Evolutionary conservation across 169 alveolate genomes (phyloP).

Genomic region (Theileria annulata): DNA sequence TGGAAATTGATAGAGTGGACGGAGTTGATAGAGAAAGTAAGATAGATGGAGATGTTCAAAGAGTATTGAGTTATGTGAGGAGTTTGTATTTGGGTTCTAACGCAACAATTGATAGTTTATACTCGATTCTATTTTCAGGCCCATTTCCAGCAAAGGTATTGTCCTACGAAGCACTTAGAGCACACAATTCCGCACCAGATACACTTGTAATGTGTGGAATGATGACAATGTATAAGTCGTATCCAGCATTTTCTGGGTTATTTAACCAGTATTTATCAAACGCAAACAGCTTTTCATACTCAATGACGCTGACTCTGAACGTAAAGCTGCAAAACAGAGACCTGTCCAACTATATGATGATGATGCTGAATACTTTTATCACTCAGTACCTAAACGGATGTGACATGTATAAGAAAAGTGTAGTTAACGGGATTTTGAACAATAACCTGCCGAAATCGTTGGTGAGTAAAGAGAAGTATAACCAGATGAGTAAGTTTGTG

Average conservation of each 20-base stretch:
- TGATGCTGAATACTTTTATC: neutral
- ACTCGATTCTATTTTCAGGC: neutral
- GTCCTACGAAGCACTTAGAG: slow-evolving; percentile 8
- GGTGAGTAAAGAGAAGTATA: slow-evolving; percentile 4
- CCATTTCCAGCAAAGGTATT: neutral
- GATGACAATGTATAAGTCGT: slow-evolving; percentile 1
- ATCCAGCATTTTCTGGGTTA: neutral
- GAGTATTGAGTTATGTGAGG: slow-evolving; percentile 4
- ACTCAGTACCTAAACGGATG: slow-evolving; percentile 8
- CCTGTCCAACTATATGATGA: neutral
- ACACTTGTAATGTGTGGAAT: slow-evolving; percentile 12
- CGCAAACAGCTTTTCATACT: neutral
- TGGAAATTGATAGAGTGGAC: neutral
- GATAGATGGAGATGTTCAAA: neutral
- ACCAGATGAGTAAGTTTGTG: neutral
- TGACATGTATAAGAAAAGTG: neutral
- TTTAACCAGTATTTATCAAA: slow-evolving; percentile 5
- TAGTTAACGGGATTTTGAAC: neutral
- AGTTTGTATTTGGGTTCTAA: neutral
- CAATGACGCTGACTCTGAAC: neutral
- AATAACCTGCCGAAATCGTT: slow-evolving; percentile 9
- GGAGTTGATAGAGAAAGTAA: neutral
- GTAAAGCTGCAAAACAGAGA: neutral
- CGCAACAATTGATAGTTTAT: neutral
- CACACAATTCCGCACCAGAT: neutral